These are phyloP conservation scores for Lycium barbarum DNA, from an alignment of 257 asterid genomes.

Conservation along the genomic window DNA sequence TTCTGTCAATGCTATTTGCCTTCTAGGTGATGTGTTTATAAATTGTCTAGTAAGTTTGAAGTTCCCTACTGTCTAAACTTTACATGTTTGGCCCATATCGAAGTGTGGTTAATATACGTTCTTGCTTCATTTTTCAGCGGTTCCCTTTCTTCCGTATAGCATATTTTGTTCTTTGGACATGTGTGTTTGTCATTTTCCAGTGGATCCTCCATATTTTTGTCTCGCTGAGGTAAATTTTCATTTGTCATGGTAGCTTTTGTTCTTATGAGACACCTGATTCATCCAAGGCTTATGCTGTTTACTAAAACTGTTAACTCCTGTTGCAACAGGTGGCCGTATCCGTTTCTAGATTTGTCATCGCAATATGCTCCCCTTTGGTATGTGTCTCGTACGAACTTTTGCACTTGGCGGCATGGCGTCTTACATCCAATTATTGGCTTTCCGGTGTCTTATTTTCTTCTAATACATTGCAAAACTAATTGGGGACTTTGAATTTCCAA, in stretches of 20 bases:
- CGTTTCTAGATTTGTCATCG: slow-evolving; percentile 70
- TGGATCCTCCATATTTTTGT: slow-evolving; percentile 83
- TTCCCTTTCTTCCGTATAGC: slow-evolving; percentile 90
- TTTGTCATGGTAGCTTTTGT: background rate
- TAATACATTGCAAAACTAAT: background rate
- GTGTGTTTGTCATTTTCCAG: slow-evolving; percentile 72
- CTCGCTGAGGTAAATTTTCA: slow-evolving; percentile 53
- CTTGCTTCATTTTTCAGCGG: slow-evolving; percentile 55
- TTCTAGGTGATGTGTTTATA: slow-evolving; percentile 68
- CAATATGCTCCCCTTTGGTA: slow-evolving; percentile 64
- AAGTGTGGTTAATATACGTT: slow-evolving; percentile 24
- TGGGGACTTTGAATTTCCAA: background rate
- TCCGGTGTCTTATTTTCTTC: background rate
- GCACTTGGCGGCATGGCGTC: background rate
- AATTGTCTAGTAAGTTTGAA: slow-evolving; percentile 63
- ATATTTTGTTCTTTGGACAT: slow-evolving; percentile 76
- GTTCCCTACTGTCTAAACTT: background rate
- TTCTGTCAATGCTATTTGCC: slow-evolving; percentile 68
- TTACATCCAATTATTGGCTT: background rate
- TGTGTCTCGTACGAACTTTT: slow-evolving; percentile 16
- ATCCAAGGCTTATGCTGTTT: background rate
- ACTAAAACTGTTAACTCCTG: background rate
- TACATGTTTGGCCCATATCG: slow-evolving; percentile 1
- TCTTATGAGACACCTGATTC: background rate
- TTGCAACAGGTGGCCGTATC: slow-evolving; percentile 76